Evolutionary conservation across 1,139 yeast genomes (phyloP).

Genomic region (Wickerhamiella infanticola): DNA sequence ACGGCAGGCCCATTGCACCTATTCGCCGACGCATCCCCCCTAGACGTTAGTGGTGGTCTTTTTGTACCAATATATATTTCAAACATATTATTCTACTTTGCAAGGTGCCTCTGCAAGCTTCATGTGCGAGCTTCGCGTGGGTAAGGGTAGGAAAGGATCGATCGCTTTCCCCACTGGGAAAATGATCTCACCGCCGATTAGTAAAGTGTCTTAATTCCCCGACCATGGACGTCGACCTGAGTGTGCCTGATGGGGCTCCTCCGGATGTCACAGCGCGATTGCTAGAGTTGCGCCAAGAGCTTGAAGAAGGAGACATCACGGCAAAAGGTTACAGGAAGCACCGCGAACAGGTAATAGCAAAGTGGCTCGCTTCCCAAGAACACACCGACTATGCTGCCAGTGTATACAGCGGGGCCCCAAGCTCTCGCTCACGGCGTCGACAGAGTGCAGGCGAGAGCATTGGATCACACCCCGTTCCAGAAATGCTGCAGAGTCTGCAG

Average conservation of each 20-base stretch:
- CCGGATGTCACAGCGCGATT: constrained; percentile 26
- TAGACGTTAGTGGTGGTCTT: too few species aligned
- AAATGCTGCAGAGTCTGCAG: background rate
- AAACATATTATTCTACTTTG: background rate
- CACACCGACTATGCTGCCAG: background rate
- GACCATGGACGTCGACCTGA: constrained; percentile 24
- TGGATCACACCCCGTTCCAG: background rate
- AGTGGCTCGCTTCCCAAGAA: background rate
- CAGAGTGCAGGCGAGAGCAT: background rate
- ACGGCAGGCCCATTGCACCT: background rate
- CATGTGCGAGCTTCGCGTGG: too few species aligned
- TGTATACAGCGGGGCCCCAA: background rate
- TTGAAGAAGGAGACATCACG: constrained; percentile 48
- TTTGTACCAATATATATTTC: too few species aligned
- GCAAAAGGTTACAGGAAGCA: constrained; percentile 51
- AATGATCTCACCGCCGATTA: background rate
- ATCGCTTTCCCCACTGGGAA: background rate
- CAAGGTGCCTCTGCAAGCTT: too few species aligned
- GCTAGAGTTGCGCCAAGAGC: constrained; percentile 33
- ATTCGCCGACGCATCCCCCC: background rate
- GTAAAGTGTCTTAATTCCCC: background rate
- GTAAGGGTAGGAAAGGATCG: too few species aligned
- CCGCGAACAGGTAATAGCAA: constrained; percentile 31
- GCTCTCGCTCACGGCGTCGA: background rate
- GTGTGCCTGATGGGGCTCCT: constrained; percentile 29